These are phyloP conservation scores for Quercus aquifolioides DNA, from an alignment of 306 rosid species.

Conservation along the genomic window DNA sequence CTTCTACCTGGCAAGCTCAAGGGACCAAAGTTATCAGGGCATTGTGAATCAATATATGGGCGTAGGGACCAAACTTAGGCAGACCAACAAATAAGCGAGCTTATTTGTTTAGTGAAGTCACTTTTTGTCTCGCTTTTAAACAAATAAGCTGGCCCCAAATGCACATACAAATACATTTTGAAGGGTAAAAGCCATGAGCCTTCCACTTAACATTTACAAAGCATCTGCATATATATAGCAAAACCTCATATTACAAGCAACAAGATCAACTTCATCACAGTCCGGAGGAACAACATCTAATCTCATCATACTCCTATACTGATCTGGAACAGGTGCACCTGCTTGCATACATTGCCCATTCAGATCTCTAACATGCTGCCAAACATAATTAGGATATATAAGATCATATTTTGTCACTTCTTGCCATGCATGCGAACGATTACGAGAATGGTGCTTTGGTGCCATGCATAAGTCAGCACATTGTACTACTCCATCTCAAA, in stretches of 20 bases:
- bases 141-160: neutral
- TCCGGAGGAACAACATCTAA: slow-evolving; percentile 71
- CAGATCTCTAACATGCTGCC: slow-evolving; percentile 61
- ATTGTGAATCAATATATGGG: neutral
- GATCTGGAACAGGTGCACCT: slow-evolving; percentile 69
- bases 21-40: neutral
- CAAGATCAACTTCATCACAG: slow-evolving; percentile 75
- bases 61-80: too few species aligned
- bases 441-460: slow-evolving; percentile 75
- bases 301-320: slow-evolving; percentile 78
- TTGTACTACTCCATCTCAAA: slow-evolving; percentile 60
- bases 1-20: neutral
- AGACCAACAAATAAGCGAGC: too few species aligned
- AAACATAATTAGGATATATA: slow-evolving; percentile 66
- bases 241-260: slow-evolving; percentile 34
- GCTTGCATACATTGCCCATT: slow-evolving; percentile 68
- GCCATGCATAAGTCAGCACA: slow-evolving; percentile 74
- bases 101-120: too few species aligned
- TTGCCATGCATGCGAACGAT: slow-evolving; percentile 93
- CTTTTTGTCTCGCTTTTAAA: too few species aligned
- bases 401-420: slow-evolving; percentile 70
- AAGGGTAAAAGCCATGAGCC: neutral
- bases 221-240: neutral
- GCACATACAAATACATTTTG: neutral
- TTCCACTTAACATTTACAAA: neutral